phyloP scores from a whole-genome alignment of 164 flowering plant genomes.

The Annona cherimola region DNA sequence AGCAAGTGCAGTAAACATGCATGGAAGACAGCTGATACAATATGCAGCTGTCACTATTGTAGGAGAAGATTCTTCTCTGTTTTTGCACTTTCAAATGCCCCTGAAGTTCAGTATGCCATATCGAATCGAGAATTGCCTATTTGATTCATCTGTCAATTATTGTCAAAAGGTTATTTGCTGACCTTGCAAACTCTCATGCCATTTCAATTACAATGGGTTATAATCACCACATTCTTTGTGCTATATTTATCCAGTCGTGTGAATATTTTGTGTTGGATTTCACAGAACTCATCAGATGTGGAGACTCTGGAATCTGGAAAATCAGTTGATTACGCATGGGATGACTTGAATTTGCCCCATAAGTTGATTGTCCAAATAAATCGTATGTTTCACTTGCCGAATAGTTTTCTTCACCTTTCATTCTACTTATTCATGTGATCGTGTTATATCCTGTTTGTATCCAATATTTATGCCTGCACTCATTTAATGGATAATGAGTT shows the following conservation, averaged over 20 bases:
- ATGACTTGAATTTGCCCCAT: conserved; percentile 81
- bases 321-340: conserved; percentile 72
- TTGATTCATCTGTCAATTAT: conserved; percentile 51
- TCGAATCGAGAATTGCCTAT: conserved; percentile 75
- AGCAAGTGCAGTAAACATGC: conserved; percentile 18
- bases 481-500: too few species aligned
- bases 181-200: background rate
- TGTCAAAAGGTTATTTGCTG: conserved; percentile 70
- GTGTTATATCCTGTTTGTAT: background rate
- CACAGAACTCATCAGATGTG: conserved; percentile 59
- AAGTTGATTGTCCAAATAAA: conserved; percentile 62
- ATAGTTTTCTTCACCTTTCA: background rate
- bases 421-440: background rate
- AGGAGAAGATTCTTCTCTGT: conserved; percentile 76
- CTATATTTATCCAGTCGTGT: background rate
- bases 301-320: conserved; percentile 63
- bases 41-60: conserved; percentile 66
- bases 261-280: conserved; percentile 9
- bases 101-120: conserved; percentile 55
- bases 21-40: conserved; percentile 22
- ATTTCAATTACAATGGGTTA: conserved; percentile 3
- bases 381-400: conserved; percentile 31
- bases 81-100: conserved; percentile 61
- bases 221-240: background rate
- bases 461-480: background rate